Evolutionary conservation across 371 early-diverging fungal genomes (phyloP).

Genomic region (Zancudomyces culisetae): DNA sequence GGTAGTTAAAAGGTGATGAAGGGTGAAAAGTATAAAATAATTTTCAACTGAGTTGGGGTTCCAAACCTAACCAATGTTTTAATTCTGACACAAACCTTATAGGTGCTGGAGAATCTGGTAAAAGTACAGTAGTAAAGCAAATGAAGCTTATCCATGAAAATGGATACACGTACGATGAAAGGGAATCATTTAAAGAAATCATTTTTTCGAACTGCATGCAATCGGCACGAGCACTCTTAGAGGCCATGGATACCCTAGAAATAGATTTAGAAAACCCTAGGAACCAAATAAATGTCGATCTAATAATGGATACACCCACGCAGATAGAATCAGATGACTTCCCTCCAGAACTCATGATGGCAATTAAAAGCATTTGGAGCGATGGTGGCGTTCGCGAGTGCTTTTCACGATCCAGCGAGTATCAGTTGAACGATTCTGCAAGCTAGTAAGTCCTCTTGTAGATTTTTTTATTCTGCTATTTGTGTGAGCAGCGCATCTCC

Average conservation of each 20-base stretch:
- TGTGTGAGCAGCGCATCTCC: too few species aligned
- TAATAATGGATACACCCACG: constrained; percentile 52
- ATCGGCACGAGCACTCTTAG: constrained; percentile 81
- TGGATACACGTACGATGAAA: constrained; percentile 71
- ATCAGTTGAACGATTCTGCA: constrained; percentile 54
- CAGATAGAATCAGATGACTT: constrained; percentile 69
- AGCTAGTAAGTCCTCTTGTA: constrained; percentile 5
- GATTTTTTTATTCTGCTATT: not conserved
- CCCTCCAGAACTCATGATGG: constrained; percentile 52
- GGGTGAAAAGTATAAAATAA: not conserved
- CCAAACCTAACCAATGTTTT: not conserved
- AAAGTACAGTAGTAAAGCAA: constrained; percentile 89
- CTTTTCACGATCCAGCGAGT: constrained; percentile 65
- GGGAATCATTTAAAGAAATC: constrained; percentile 74
- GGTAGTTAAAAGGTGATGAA: not conserved
- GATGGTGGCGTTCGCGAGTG: constrained; percentile 66
- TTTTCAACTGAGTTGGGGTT: not conserved
- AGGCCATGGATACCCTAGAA: constrained; percentile 74
- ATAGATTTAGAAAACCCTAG: constrained; percentile 35
- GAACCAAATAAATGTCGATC: constrained; percentile 40
- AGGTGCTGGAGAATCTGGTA: constrained; percentile 96
- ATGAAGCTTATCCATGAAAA: constrained; percentile 90
- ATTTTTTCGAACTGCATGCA: constrained; percentile 88
- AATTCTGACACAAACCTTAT: not conserved
- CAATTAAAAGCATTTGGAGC: constrained; percentile 59